Evolutionary conservation across 768 basidiomycete genomes (phyloP), one percentile per base, ranked within the genome.

Genomic region (Nevesoporus exiguus): DNA sequence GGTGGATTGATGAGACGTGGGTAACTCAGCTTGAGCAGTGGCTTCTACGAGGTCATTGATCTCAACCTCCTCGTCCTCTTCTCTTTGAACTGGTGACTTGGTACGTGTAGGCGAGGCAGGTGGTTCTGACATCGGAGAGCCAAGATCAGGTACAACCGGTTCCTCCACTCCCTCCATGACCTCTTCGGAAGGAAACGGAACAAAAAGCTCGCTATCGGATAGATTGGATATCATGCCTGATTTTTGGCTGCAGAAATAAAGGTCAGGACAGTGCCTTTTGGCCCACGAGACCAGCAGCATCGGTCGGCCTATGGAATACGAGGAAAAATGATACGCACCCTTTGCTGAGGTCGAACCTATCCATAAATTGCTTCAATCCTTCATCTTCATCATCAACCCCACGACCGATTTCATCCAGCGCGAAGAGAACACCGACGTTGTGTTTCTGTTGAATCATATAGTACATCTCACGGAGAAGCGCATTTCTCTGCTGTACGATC

Each of bases 401-500:
- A 27, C 21, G 5, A 25, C 74, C 75, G 45, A 75, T 68, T 33
- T 76, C 75, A 22, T 74, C 67, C 17, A 75, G 51, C 14, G 64
- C 56, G 29, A 80, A 63, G 36, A 77, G 57, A 31, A 72, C 55
- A 22, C 78, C 78, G 41, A 78, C 62, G 58, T 73, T 73, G 48
- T 79, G 73, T 62, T 80, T 79, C 52, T 75, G 76, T 52, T 76
- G 77, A 46, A 88, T 77, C 75, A 91, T 80, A 49, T 73, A 70
- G 71, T 80, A 86, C 82, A 91, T 83, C 67, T 90, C 80, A 40
- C 77, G 77, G 66, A 91, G 77, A 46, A 90, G 77, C 49, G 74
- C 83, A 83, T 87, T 85, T 68, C 88, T 76, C 60, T 82, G 83
- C 44, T 77, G 71, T 41, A 82, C 70, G 57, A 91, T 84, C 59